These are phyloP conservation scores for Suhomyces anneliseae DNA, from an alignment of 1,139 yeast genomes.

Conservation along the genomic window DNA sequence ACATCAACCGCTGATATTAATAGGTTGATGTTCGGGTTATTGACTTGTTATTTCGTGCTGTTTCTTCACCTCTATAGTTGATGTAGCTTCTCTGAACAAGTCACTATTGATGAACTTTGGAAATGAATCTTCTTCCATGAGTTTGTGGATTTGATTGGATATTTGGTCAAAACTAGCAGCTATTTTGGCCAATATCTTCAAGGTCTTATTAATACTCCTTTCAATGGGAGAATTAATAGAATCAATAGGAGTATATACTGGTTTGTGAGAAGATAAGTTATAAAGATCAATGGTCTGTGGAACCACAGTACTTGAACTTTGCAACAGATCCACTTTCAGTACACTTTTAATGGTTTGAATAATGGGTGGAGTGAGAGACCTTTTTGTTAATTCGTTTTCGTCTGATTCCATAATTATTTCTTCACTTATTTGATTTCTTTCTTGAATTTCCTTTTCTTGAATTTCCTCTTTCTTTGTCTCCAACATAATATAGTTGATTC, in stretches of 20 bases:
- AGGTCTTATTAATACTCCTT: conserved; percentile 17
- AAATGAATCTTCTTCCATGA: conserved; percentile 74
- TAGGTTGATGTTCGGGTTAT: too few species aligned
- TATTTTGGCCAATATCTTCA: conserved; percentile 32
- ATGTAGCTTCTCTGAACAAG: conserved; percentile 18
- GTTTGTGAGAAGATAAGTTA: background rate
- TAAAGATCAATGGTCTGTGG: background rate
- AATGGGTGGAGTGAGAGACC: background rate
- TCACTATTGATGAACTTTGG: conserved; percentile 59
- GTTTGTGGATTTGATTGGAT: conserved; percentile 46
- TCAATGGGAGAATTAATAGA: conserved; percentile 1
- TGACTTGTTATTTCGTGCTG: too few species aligned
- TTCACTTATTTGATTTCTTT: too few species aligned
- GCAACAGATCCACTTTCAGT: background rate
- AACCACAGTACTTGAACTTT: background rate
- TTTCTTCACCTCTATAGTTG: conserved; percentile 12
- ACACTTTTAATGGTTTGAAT: background rate
- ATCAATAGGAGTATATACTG: background rate
- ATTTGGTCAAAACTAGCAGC: conserved; percentile 44
- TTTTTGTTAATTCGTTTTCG: too few species aligned
- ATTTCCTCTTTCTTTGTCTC: conserved; percentile 3
- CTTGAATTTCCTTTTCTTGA: background rate
- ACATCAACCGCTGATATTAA: too few species aligned
- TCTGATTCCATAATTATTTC: too few species aligned
- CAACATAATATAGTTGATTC: conserved; percentile 48